phyloP scores from a whole-genome alignment of 306 rosid species.

The Castanea mollissima region DNA sequence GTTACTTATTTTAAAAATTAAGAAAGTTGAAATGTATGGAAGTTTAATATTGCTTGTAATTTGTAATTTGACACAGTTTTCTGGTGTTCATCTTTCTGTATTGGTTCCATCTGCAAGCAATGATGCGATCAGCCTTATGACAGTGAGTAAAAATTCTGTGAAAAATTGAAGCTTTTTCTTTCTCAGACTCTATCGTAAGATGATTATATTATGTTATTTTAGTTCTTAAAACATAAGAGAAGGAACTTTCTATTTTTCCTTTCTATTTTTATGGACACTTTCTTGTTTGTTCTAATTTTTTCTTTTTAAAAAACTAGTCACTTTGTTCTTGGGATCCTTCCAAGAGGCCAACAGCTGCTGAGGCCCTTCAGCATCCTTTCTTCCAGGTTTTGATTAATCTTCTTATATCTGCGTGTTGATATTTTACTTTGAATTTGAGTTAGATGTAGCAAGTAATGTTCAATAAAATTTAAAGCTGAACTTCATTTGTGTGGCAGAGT shows the following conservation, averaged over 20 bases:
- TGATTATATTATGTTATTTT: neutral
- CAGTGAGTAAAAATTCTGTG: conserved; percentile 43
- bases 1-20: neutral
- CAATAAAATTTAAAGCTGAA: neutral
- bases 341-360: conserved; percentile 90
- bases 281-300: neutral
- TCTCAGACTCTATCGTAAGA: neutral
- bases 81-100: conserved; percentile 75
- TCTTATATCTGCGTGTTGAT: neutral
- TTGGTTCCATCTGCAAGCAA: conserved; percentile 70
- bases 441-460: neutral
- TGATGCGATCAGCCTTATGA: conserved; percentile 74
- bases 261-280: neutral
- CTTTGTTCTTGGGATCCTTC: conserved; percentile 98
- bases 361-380: conserved; percentile 97
- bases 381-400: conserved; percentile 56
- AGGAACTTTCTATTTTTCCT: neutral
- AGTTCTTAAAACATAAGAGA: neutral
- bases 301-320: conserved; percentile 37
- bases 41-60: conserved; percentile 2
- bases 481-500: conserved; percentile 48
- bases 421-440: neutral
- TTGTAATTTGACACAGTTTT: conserved; percentile 37
- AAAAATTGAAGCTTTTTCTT: neutral
- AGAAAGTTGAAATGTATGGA: neutral